Base-by-base conservation (phyloP, 148 eudicot genomes). In the Vaccinium vitisidaea region DNA sequence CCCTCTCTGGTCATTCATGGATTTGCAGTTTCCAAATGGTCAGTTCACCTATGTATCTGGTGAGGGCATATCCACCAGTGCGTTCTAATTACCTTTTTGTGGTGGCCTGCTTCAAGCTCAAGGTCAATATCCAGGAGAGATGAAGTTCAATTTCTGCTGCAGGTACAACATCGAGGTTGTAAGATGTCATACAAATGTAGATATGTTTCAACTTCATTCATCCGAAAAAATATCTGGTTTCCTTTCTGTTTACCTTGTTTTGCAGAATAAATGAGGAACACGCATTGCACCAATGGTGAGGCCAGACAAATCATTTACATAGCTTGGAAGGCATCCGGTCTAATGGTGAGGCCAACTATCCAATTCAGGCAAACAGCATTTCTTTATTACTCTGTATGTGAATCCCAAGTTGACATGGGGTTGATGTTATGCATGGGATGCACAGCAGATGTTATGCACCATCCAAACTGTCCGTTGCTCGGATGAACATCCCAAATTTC, bases 21-120 rank as follows among this genome's bases (percentile, higher is more conserved):
- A 97, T 90, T 81, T 95, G 88, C 99, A 95, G 87, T 97, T 95
- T 83, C 99, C 99, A 69, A 95, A 97, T 78, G 99, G 99, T 79
- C 99, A 97, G 83, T 83, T 97, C 53, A 97, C 98, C 2, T 97
- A 97, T 86, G 96, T 95, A 61, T 88, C 98, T 83, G 98, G 98
- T 73, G 99, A 97, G 91, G 98, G 99, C 75, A 70, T 97, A 82
- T 95, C 95, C 65, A 97, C 99, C 27, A 97, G 98, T 88, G 95
- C 94, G 8, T 95, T 92, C 85, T 88, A 32, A 32, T 32, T 94
- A 85, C 98, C 99, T 76, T 14, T 94, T 70, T 89, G 89, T 85
- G 98, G 99, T 39, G n/a, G n/a, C n/a, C n/a, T n/a, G n/a, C n/a
- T n/a, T n/a, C 99, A 97, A 93, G 99, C 95, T 73, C 99, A 97